A percentile compares a stretch with the other conserved stretches of the same genome.
These are phyloP conservation scores for Cryptosporidium sp. DNA, from an alignment of 169 alveolate species.

Conservation along the genomic window DNA sequence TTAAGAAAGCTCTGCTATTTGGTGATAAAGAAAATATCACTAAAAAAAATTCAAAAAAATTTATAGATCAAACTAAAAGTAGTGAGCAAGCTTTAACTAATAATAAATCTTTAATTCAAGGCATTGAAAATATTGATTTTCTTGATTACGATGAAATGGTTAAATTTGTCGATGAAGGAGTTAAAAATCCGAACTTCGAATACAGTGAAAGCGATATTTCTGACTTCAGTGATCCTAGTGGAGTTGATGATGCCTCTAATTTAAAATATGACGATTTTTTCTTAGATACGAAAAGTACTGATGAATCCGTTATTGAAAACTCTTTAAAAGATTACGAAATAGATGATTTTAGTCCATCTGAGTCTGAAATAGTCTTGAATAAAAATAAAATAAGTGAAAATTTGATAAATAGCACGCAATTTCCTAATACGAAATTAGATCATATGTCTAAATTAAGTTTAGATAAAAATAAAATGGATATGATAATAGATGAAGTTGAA, in stretches of 20 bases:
- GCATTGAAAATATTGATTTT: conserved; percentile 25
- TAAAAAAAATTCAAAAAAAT: neutral
- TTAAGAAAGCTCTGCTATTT: neutral
- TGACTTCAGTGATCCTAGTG: conserved; percentile 6
- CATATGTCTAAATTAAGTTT: neutral
- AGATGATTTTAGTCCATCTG: conserved; percentile 11
- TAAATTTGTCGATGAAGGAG: conserved; percentile 15
- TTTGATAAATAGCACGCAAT: neutral
- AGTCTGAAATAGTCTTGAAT: neutral
- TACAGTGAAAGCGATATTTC: conserved; percentile 1
- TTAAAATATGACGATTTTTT: conserved; percentile 44
- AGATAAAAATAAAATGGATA: conserved; percentile 25
- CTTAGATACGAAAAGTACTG: neutral
- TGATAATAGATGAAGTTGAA: conserved; percentile 45
- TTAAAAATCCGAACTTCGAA: neutral
- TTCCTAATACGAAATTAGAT: neutral
- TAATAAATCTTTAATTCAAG: neutral
- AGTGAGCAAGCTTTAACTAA: neutral
- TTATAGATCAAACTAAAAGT: neutral
- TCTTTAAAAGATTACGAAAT: neutral
- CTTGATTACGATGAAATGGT: conserved; percentile 61
- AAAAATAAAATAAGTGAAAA: neutral
- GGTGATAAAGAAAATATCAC: neutral
- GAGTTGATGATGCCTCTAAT: neutral
- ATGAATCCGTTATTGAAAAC: neutral